Evolutionary conservation across 805 yeast genomes (phyloP).

Genomic region (Wickerhamiella nectarea): DNA sequence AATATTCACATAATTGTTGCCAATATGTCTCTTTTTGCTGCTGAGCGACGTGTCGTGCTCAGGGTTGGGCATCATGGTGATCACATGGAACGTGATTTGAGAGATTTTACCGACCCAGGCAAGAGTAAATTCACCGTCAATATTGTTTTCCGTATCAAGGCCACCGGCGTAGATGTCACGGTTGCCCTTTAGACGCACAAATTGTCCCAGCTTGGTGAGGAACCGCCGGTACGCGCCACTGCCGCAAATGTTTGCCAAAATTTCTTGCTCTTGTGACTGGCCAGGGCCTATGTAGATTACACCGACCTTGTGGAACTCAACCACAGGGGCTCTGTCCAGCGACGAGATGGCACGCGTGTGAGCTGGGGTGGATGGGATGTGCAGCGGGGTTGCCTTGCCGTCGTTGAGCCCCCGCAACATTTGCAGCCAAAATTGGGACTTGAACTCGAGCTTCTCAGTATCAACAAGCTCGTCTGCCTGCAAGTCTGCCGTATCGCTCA

Average conservation of each 20-base stretch:
- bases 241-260: constrained; percentile 49
- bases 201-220: constrained; percentile 42
- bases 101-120: constrained; percentile 58
- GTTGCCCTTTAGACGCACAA: constrained; percentile 45
- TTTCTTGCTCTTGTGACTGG: constrained; percentile 50
- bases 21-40: constrained; percentile 70
- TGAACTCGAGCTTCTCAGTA: neutral
- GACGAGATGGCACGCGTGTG: constrained; percentile 41
- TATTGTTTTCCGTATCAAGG: constrained; percentile 50
- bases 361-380: constrained; percentile 37
- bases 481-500: neutral
- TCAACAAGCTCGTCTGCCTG: neutral
- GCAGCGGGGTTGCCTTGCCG: constrained; percentile 20
- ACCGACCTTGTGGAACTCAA: constrained; percentile 68
- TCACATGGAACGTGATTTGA: constrained; percentile 64
- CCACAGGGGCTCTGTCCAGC: constrained; percentile 64
- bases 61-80: constrained; percentile 62
- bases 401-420: constrained; percentile 8
- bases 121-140: constrained; percentile 64
- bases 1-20: constrained; percentile 70
- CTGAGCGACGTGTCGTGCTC: constrained; percentile 34
- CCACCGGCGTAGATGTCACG: constrained; percentile 59
- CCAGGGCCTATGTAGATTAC: constrained; percentile 58
- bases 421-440: constrained; percentile 11
- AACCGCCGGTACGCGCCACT: constrained; percentile 50